A percentile compares a stretch with the other conserved stretches of the same genome.
Evolutionary conservation across 2,329 filamentous ascomycete genomes (phyloP).

Genomic region (Cadophora sp.): DNA sequence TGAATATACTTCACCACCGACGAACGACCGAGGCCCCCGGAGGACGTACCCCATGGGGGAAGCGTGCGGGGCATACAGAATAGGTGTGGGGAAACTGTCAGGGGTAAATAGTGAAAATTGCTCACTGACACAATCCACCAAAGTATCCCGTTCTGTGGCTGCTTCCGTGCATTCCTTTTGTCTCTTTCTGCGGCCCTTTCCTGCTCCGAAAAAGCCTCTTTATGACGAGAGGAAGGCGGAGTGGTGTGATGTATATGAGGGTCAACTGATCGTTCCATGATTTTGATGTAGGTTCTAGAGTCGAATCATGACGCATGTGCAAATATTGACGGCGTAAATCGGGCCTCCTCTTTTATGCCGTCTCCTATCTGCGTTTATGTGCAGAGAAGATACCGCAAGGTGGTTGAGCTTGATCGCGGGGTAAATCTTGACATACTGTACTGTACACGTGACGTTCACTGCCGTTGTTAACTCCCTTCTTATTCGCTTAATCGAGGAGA

Average conservation of each 20-base stretch:
- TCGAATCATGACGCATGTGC: neutral
- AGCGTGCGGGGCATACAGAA: constrained; percentile 8
- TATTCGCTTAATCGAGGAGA: neutral
- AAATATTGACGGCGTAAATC: neutral
- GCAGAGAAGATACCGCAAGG: neutral
- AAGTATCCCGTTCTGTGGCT: neutral
- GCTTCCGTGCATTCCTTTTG: neutral
- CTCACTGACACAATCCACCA: neutral
- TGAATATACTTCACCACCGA: too few relatives aligned
- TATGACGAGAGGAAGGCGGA: neutral
- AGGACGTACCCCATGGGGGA: neutral
- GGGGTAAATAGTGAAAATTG: neutral
- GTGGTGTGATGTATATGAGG: neutral
- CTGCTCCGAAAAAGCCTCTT: neutral
- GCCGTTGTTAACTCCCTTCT: neutral
- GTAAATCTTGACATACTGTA: neutral
- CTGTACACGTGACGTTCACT: neutral
- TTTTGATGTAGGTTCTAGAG: too few relatives aligned
- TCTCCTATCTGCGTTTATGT: neutral
- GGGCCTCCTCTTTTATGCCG: neutral
- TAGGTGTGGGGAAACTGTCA: neutral
- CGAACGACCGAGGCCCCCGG: too few relatives aligned
- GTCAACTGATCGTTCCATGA: neutral
- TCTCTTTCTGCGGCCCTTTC: neutral
- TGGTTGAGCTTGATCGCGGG: neutral